Conservation (phyloP, 2,329 filamentous ascomycete species). For the Fusarium sororula region DNA sequence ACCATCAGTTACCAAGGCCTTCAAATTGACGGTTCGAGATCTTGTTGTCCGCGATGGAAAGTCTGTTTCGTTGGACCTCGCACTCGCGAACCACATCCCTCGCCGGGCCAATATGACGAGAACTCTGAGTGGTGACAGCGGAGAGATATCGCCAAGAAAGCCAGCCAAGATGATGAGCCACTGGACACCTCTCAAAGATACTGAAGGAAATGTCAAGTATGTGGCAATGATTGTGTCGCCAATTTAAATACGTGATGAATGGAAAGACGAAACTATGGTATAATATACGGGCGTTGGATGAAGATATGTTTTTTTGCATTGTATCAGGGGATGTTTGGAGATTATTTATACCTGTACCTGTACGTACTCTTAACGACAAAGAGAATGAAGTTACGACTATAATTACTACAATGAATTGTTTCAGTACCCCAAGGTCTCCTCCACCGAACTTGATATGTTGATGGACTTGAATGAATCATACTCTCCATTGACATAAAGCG, state of each 20-base stretch:
- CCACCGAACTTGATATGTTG: neutral
- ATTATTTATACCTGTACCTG: conserved; percentile 28
- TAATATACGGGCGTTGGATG: neutral
- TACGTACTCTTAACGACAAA: conserved; percentile 26
- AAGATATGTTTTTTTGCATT: conserved; percentile 4
- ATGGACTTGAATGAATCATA: neutral
- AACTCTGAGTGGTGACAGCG: conserved; percentile 20
- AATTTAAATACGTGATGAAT: neutral
- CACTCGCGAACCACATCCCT: conserved; percentile 42
- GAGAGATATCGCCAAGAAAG: conserved; percentile 29
- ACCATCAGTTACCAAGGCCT: conserved; percentile 53
- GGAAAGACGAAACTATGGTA: neutral
- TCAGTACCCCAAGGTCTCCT: neutral
- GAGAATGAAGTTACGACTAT: conserved; percentile 34
- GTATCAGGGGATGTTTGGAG: conserved; percentile 6
- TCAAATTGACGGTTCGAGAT: conserved; percentile 56
- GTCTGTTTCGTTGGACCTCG: conserved; percentile 46
- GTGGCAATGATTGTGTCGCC: conserved; percentile 38
- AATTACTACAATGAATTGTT: neutral
- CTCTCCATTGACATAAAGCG: neutral
- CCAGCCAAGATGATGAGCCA: conserved; percentile 42
- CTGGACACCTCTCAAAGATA: conserved; percentile 42
- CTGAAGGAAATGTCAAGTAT: conserved; percentile 38
- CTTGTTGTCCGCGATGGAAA: conserved; percentile 48
- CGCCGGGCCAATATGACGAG: conserved; percentile 37